Evolutionary conservation across 2,329 filamentous ascomycete genomes (phyloP).

Genomic region (Ustulina deusta): DNA sequence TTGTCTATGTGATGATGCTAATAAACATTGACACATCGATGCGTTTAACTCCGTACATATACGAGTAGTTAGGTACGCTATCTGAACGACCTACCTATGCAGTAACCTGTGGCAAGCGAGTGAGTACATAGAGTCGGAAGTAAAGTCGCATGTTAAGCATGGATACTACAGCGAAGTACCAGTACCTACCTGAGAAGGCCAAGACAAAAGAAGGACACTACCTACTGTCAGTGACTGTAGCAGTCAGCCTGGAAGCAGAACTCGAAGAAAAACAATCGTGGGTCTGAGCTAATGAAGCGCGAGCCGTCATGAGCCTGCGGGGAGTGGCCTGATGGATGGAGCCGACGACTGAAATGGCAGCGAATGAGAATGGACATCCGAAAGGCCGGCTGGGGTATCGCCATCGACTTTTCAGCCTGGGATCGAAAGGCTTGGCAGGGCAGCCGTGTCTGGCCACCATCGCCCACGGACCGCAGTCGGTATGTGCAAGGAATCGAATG

Average conservation of each 20-base stretch:
- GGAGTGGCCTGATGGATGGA: conserved; percentile 36
- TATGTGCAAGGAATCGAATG: conserved; percentile 14
- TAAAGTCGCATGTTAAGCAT: conserved; percentile 9
- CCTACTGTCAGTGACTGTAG: conserved; percentile 4
- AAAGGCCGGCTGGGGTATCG: conserved; percentile 40
- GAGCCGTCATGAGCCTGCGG: conserved; percentile 28
- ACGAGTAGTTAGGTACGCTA: not conserved
- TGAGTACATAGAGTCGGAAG: conserved; percentile 1
- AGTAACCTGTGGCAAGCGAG: not conserved
- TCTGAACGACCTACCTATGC: not conserved
- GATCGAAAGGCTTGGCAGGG: conserved; percentile 48
- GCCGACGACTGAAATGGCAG: conserved; percentile 37
- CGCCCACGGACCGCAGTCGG: conserved; percentile 8
- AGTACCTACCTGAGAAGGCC: conserved; percentile 31
- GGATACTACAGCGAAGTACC: conserved; percentile 25
- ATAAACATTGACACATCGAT: not conserved
- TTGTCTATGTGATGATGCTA: conserved; percentile 7
- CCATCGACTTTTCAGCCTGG: conserved; percentile 49
- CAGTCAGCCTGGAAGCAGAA: conserved; percentile 12
- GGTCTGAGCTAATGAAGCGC: conserved; percentile 21
- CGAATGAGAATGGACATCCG: conserved; percentile 32
- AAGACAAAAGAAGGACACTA: not conserved
- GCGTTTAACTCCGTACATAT: no score
- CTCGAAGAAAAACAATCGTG: not conserved
- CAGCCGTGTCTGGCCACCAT: conserved; percentile 29